Conservation (phyloP, 768 basidiomycete genomes). For the Psilocybe cyanescens region DNA sequence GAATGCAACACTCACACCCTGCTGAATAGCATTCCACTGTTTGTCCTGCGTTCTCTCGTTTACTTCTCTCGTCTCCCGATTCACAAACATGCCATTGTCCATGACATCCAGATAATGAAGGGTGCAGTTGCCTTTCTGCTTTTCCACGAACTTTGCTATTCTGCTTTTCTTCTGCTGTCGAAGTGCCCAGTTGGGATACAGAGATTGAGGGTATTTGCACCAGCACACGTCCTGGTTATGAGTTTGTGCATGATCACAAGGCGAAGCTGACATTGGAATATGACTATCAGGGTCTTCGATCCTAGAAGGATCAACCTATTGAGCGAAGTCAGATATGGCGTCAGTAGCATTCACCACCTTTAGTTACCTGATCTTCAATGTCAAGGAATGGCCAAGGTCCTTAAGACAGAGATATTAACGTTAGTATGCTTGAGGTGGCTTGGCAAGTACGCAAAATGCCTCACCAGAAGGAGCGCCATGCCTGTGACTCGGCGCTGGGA, state of each 20-base stretch:
- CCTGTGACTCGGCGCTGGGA: constrained; percentile 37
- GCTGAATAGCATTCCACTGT: constrained; percentile 36
- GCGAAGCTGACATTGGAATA: constrained; percentile 17
- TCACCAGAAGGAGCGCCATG: constrained; percentile 46
- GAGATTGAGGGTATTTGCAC: constrained; percentile 51
- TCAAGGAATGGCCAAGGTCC: constrained; percentile 44
- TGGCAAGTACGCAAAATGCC: constrained; percentile 17
- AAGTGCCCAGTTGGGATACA: constrained; percentile 60
- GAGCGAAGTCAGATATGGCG: neutral
- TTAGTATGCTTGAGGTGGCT: neutral
- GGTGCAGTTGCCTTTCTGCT: constrained; percentile 25
- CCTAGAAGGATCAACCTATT: constrained; percentile 30
- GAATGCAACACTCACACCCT: constrained; percentile 14
- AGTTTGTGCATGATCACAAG: constrained; percentile 28
- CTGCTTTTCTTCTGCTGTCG: constrained; percentile 45
- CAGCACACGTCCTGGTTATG: constrained; percentile 30
- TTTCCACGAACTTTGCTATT: constrained; percentile 33
- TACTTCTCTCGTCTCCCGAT: constrained; percentile 23
- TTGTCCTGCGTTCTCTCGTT: constrained; percentile 23
- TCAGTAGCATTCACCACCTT: neutral
- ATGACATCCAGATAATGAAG: constrained; percentile 46
- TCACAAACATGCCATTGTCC: constrained; percentile 35
- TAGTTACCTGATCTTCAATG: constrained; percentile 31
- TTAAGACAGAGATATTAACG: constrained; percentile 7
- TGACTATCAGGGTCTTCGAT: constrained; percentile 27